A percentile compares a stretch with the other conserved stretches of the same genome.
phyloP scores from a whole-genome alignment of 2,329 filamentous ascomycete genomes.

The Lachnellula suecica region DNA sequence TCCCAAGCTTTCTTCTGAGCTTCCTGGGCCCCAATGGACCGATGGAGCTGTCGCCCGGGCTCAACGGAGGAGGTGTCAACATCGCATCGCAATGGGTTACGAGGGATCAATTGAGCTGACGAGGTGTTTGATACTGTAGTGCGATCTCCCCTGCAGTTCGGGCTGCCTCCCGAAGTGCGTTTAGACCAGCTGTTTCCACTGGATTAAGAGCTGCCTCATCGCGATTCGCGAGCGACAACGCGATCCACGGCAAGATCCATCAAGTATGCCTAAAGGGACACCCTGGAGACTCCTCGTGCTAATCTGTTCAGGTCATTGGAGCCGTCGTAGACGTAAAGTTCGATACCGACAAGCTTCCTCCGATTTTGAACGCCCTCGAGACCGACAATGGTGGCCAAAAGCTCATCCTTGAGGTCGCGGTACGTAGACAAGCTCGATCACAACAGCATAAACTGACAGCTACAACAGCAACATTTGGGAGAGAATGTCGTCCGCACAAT shows the following conservation, averaged over 20 bases:
- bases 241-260: conserved; percentile 67
- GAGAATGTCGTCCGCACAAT: conserved; percentile 99
- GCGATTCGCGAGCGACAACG: conserved; percentile 53
- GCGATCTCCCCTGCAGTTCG: conserved; percentile 67
- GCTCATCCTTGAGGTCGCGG: conserved; percentile 93
- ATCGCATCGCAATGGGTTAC: too few relatives aligned
- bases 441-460: conserved; percentile 37
- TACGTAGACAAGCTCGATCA: conserved; percentile 50
- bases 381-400: conserved; percentile 90
- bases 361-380: conserved; percentile 96
- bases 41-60: too few relatives aligned
- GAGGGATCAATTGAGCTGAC: conserved; percentile 48
- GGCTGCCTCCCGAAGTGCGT: conserved; percentile 59
- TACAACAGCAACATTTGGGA: conserved; percentile 90
- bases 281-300: too few relatives aligned
- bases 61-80: too few relatives aligned
- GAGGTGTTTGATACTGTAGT: conserved; percentile 33
- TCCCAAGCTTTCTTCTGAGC: conserved; percentile 22
- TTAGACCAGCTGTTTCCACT: conserved; percentile 56
- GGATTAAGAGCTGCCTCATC: conserved; percentile 51
- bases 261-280: too few relatives aligned
- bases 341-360: conserved; percentile 86
- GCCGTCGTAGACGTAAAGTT: conserved; percentile 99
- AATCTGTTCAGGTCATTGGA: conserved; percentile 95
- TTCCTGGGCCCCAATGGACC: too few relatives aligned